Percentiles rank a stretch among this genome's conserved stretches.
Evolutionary conservation across 2,329 filamentous ascomycete genomes (phyloP).

Genomic region (Penicillium carneum): DNA sequence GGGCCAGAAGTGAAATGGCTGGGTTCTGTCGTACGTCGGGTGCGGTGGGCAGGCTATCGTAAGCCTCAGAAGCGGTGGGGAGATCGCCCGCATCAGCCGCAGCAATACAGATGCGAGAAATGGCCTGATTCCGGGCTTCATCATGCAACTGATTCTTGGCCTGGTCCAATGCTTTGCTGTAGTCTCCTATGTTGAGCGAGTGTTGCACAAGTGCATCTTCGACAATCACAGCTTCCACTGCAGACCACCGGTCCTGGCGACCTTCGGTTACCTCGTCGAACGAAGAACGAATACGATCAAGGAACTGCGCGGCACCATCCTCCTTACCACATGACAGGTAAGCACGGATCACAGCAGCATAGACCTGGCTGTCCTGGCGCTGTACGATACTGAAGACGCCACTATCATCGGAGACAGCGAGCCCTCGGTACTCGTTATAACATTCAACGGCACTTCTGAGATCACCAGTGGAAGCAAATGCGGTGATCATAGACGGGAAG

Average conservation of each 20-base stretch:
- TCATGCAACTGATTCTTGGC: slow-evolving; percentile 67
- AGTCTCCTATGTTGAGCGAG: slow-evolving; percentile 73
- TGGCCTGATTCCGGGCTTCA: slow-evolving; percentile 66
- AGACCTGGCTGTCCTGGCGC: slow-evolving; percentile 82
- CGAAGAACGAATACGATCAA: slow-evolving; percentile 74
- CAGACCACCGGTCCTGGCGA: slow-evolving; percentile 65
- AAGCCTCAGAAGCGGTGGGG: slow-evolving; percentile 71
- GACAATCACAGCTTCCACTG: slow-evolving; percentile 75
- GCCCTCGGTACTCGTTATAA: slow-evolving; percentile 90
- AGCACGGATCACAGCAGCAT: slow-evolving; percentile 88
- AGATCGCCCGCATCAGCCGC: slow-evolving; percentile 82
- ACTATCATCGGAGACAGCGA: slow-evolving; percentile 84
- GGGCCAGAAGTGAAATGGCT: slow-evolving; percentile 81
- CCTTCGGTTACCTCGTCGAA: slow-evolving; percentile 57
- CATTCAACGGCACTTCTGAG: slow-evolving; percentile 87
- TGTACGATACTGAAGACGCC: slow-evolving; percentile 72
- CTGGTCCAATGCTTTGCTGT: slow-evolving; percentile 76
- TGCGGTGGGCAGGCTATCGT: slow-evolving; percentile 64
- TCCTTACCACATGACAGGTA: slow-evolving; percentile 83
- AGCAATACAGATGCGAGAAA: slow-evolving; percentile 75
- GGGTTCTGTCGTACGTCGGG: slow-evolving; percentile 62
- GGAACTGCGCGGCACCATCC: slow-evolving; percentile 83
- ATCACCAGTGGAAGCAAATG: slow-evolving; percentile 82
- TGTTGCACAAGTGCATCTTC: slow-evolving; percentile 79
- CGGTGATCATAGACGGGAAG: slow-evolving; percentile 93